These are phyloP conservation scores for Marchantia paleacea DNA, from an alignment of 225 moss, liverwort and hornwort species.

Conservation along the genomic window DNA sequence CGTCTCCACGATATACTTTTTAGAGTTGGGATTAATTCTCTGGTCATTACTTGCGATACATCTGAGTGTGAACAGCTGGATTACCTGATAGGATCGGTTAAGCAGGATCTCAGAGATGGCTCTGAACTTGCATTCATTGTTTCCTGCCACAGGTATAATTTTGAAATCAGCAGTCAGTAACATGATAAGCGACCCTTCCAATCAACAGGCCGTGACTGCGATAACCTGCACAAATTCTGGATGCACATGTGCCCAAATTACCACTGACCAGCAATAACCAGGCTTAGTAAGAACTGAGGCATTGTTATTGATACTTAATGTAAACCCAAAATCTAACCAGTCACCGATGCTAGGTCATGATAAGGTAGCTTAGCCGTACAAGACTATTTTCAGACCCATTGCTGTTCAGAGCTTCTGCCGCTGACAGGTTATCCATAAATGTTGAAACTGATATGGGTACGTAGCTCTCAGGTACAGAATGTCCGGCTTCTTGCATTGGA, in stretches of 20 bases:
- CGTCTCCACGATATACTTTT: background rate
- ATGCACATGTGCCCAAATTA: too few species aligned
- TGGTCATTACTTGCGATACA: background rate
- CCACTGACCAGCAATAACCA: background rate
- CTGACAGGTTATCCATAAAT: constrained; percentile 75
- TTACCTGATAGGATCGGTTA: constrained; percentile 91
- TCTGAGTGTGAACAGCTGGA: background rate
- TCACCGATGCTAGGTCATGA: background rate
- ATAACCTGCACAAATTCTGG: too few species aligned
- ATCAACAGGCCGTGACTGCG: too few species aligned
- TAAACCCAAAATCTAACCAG: background rate
- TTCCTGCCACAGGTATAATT: constrained; percentile 44
- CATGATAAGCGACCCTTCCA: too few species aligned
- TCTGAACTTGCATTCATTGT: constrained; percentile 55
- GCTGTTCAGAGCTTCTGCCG: constrained; percentile 53
- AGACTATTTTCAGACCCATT: constrained; percentile 52
- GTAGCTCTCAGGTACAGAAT: constrained; percentile 74
- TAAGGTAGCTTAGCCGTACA: constrained; percentile 25
- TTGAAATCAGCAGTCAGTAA: too few species aligned
- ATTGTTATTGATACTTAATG: background rate
- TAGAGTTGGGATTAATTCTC: background rate
- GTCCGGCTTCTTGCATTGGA: constrained; percentile 82
- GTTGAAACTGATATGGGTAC: constrained; percentile 71
- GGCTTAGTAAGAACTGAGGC: background rate
- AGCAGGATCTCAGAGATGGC: constrained; percentile 66